These are phyloP conservation scores for Phalaenopsis hybrid DNA, from an alignment of 116 monocot genomes.

Conservation along the genomic window DNA sequence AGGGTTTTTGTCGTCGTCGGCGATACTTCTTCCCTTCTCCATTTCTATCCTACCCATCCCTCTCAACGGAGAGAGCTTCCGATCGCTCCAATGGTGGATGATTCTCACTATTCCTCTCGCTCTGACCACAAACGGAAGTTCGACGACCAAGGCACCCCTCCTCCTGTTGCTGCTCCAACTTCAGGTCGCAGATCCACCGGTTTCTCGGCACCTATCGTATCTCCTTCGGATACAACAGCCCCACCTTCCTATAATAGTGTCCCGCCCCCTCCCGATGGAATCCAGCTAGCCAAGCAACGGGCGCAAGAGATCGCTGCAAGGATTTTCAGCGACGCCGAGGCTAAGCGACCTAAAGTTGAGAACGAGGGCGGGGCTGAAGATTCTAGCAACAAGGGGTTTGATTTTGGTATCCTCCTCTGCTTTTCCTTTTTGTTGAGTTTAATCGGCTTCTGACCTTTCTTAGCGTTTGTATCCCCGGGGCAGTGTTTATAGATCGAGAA, in stretches of 20 bases:
- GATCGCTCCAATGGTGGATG: slow-evolving; percentile 57
- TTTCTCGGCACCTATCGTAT: slow-evolving; percentile 37
- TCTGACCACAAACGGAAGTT: slow-evolving; percentile 83
- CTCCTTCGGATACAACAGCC: slow-evolving; percentile 14
- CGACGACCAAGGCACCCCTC: slow-evolving; percentile 34
- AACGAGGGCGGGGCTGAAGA: slow-evolving; percentile 33
- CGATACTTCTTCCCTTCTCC: not conserved
- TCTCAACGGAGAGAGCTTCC: not conserved
- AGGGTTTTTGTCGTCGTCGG: not conserved
- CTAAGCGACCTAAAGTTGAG: slow-evolving; percentile 78
- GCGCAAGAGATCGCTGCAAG: slow-evolving; percentile 77
- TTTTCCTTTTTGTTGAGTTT: not conserved
- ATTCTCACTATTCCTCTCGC: slow-evolving; percentile 32
- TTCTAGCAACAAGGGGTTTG: slow-evolving; percentile 20
- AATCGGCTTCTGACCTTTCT: not conserved
- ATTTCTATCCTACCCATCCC: not conserved
- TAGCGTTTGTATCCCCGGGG: not conserved
- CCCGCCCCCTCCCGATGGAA: slow-evolving; percentile 54
- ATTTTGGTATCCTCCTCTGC: not conserved
- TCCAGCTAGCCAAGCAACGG: slow-evolving; percentile 78
- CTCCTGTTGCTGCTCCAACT: slow-evolving; percentile 20
- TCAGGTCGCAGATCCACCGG: slow-evolving; percentile 31
- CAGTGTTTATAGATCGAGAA: not conserved
- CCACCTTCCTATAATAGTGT: slow-evolving; percentile 66
- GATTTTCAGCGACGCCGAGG: slow-evolving; percentile 71